Evolutionary conservation across 2,329 filamentous ascomycete genomes (phyloP).

Genomic region (Gliomastix tumulicola): DNA sequence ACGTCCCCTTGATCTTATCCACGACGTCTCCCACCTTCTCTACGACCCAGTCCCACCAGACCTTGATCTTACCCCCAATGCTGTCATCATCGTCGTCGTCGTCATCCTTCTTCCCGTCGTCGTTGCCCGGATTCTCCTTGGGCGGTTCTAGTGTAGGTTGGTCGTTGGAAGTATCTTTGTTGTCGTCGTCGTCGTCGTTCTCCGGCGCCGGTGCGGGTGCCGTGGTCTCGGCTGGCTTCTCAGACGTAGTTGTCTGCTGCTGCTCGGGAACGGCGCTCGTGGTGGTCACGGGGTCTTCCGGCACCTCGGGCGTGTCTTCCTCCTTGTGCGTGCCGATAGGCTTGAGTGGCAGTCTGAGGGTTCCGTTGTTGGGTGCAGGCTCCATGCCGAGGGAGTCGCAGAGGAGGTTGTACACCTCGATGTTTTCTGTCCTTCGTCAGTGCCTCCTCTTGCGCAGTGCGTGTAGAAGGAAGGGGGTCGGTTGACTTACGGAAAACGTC

Average conservation of each 20-base stretch:
- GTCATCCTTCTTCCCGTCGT: no score
- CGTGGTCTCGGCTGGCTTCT: constrained; percentile 2
- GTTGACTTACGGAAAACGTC: constrained; percentile 71
- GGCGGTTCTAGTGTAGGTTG: no score
- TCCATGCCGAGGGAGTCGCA: constrained; percentile 76
- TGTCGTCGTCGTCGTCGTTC: neutral
- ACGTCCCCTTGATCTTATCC: no score
- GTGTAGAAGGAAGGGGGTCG: neutral
- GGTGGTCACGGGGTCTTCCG: constrained; percentile 16
- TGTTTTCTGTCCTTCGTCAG: constrained; percentile 63
- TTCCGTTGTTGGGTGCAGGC: constrained; percentile 81
- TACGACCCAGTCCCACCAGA: no score
- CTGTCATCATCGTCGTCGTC: no score
- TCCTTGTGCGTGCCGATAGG: constrained; percentile 55
- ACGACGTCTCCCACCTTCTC: no score
- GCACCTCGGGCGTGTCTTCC: constrained; percentile 39
- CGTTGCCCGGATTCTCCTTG: no score
- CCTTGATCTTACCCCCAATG: no score
- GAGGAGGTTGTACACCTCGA: constrained; percentile 88
- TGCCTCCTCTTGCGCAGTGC: no score
- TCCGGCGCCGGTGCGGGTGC: constrained; percentile 1
- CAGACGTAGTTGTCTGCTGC: neutral
- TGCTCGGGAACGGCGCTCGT: neutral
- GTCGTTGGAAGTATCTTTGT: no score
- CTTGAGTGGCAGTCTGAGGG: constrained; percentile 63